Percentiles rank a stretch among this genome's conserved stretches.
Evolutionary conservation across 441 rosid species (phyloP).

Genomic region (Croton setiger): DNA sequence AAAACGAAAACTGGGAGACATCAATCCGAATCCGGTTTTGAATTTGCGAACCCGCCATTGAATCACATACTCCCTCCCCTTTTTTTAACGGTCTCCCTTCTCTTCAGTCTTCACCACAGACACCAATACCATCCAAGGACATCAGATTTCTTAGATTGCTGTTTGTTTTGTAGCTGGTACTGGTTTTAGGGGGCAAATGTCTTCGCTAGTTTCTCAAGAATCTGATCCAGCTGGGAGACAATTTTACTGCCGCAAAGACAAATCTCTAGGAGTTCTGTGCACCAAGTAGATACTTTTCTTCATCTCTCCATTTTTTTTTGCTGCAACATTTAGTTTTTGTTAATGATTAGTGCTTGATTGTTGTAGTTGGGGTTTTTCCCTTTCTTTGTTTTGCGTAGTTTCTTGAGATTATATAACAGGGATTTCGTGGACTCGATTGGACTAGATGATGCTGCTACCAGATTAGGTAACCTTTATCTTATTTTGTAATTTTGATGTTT

Average conservation of each 20-base stretch:
- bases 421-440: slow-evolving; percentile 64
- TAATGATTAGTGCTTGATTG: background rate
- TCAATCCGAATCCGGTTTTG: slow-evolving; percentile 29
- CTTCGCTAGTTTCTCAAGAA: slow-evolving; percentile 32
- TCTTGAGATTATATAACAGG: slow-evolving; percentile 63
- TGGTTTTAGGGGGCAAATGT: slow-evolving; percentile 17
- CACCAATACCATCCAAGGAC: background rate
- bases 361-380: background rate
- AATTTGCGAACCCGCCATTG: slow-evolving; percentile 32
- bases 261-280: slow-evolving; percentile 84
- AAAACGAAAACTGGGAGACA: background rate
- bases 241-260: slow-evolving; percentile 73
- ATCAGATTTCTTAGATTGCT: background rate
- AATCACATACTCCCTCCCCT: background rate
- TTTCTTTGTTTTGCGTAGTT: slow-evolving; percentile 34
- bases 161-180: background rate
- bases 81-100: slow-evolving; percentile 2
- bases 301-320: background rate
- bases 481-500: background rate
- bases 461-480: slow-evolving; percentile 47
- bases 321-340: background rate
- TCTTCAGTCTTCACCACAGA: too few relatives aligned
- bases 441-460: slow-evolving; percentile 76
- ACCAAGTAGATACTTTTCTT: slow-evolving; percentile 43
- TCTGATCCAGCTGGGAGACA: slow-evolving; percentile 32